phyloP scores from a whole-genome alignment of 345 rosid species.

The Combretum micranthum region DNA sequence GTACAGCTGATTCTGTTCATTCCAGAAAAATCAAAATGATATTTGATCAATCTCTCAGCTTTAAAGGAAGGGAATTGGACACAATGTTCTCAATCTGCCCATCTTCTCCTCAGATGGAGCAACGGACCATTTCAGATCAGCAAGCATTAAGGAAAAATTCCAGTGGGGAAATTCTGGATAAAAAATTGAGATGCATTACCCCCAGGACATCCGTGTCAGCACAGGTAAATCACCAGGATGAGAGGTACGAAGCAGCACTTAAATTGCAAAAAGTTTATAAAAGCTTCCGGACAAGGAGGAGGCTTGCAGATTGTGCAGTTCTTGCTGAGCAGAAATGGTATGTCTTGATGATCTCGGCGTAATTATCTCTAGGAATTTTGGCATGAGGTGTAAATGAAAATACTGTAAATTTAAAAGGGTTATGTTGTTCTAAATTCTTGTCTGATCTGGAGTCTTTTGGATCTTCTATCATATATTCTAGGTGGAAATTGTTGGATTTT shows the following conservation, averaged over 20 bases:
- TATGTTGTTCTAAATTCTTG: not conserved
- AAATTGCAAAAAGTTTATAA: constrained; percentile 88
- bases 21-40: too few species aligned
- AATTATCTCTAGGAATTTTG: not conserved
- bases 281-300: constrained; percentile 86
- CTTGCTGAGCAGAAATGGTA: constrained; percentile 93
- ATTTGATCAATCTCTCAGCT: too few species aligned
- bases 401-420: not conserved
- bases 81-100: too few species aligned
- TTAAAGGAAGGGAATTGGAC: too few species aligned
- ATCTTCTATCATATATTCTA: constrained; percentile 5
- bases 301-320: constrained; percentile 91
- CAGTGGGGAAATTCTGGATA: too few species aligned
- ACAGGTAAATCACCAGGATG: too few species aligned
- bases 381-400: not conserved
- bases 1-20: too few species aligned
- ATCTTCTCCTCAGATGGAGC: too few species aligned
- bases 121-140: too few species aligned
- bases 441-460: constrained; percentile 1
- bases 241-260: constrained; percentile 51
- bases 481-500: constrained; percentile 55
- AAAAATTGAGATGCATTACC: too few species aligned
- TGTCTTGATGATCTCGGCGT: constrained; percentile 4
- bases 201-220: too few species aligned
- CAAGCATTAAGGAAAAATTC: too few species aligned